A percentile compares a stretch with the other conserved stretches of the same genome.
Conservation (phyloP, 208 protist species). For the Leishmania lainsoni region DNA sequence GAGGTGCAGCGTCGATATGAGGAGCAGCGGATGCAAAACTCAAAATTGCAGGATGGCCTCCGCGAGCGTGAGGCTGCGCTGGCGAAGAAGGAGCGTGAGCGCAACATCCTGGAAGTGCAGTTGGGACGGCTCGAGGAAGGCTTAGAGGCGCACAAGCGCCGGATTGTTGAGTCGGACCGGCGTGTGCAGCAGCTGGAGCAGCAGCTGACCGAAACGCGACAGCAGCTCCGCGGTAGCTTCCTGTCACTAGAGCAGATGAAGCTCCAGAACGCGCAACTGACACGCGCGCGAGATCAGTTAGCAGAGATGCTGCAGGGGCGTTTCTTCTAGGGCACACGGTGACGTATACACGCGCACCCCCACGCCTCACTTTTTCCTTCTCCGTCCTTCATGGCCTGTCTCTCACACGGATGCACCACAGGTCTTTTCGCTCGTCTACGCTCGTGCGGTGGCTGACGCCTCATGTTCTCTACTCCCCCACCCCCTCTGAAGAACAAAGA, state of each 20-base stretch:
- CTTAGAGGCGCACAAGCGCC: conserved; percentile 58
- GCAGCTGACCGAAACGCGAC: conserved; percentile 44
- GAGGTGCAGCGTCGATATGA: conserved; percentile 36
- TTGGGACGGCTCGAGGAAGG: conserved; percentile 53
- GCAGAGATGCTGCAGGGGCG: conserved; percentile 37
- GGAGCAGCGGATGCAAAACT: conserved; percentile 26
- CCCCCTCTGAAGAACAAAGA: background rate
- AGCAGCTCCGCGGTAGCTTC: conserved; percentile 44
- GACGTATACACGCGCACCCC: background rate
- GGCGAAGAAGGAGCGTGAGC: conserved; percentile 37
- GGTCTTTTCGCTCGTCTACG: background rate
- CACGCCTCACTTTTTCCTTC: background rate
- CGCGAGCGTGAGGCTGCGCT: conserved; percentile 28
- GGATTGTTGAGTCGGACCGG: conserved; percentile 42
- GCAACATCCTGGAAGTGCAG: conserved; percentile 37
- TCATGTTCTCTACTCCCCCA: background rate
- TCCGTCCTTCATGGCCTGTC: background rate
- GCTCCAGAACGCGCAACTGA: conserved; percentile 54
- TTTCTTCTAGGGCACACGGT: conserved; percentile 11
- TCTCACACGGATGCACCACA: background rate
- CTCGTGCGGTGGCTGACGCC: background rate
- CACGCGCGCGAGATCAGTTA: conserved; percentile 46
- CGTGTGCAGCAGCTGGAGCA: conserved; percentile 43
- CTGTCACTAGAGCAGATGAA: conserved; percentile 62
- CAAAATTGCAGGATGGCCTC: conserved; percentile 31